phyloP scores from a whole-genome alignment of 2,329 filamentous ascomycete species.

The Pseudogymnoascus sp. region DNA sequence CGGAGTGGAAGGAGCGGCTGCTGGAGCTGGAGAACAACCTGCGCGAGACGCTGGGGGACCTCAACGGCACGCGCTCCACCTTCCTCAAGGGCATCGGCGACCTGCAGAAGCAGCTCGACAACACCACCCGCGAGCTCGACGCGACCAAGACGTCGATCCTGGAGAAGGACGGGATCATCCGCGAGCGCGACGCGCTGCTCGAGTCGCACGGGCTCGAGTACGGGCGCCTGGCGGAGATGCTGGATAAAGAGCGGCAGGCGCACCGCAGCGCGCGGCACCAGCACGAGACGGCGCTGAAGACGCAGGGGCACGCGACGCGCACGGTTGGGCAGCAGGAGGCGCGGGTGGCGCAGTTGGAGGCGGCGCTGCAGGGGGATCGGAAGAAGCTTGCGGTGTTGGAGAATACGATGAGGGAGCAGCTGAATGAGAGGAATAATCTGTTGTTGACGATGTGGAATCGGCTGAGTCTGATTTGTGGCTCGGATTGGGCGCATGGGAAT shows the following conservation, averaged over 20 bases:
- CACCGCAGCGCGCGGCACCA: slow-evolving; percentile 81
- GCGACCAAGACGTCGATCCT: slow-evolving; percentile 64
- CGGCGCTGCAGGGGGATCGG: slow-evolving; percentile 66
- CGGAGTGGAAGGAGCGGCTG: slow-evolving; percentile 83
- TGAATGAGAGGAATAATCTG: slow-evolving; percentile 81
- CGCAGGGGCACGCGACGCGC: slow-evolving; percentile 76
- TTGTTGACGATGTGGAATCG: slow-evolving; percentile 85
- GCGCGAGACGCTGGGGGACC: slow-evolving; percentile 76
- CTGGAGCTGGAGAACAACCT: slow-evolving; percentile 85
- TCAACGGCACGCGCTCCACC: slow-evolving; percentile 76
- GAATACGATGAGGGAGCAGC: slow-evolving; percentile 73
- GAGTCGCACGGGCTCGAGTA: slow-evolving; percentile 84
- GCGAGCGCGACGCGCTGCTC: slow-evolving; percentile 78
- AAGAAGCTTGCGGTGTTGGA: slow-evolving; percentile 70
- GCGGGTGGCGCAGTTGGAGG: slow-evolving; percentile 78
- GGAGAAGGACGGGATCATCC: slow-evolving; percentile 87
- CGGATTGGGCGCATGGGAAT: slow-evolving; percentile 86
- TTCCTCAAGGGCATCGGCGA: slow-evolving; percentile 81
- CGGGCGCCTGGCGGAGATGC: slow-evolving; percentile 72
- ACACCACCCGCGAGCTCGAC: slow-evolving; percentile 74
- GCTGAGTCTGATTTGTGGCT: slow-evolving; percentile 76
- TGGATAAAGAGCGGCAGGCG: slow-evolving; percentile 81
- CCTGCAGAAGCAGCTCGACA: slow-evolving; percentile 79
- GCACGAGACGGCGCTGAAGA: slow-evolving; percentile 81
- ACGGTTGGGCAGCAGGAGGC: slow-evolving; percentile 79